Conservation (phyloP, 2,329 filamentous ascomycete genomes). For the Fusarium duplospermum region DNA sequence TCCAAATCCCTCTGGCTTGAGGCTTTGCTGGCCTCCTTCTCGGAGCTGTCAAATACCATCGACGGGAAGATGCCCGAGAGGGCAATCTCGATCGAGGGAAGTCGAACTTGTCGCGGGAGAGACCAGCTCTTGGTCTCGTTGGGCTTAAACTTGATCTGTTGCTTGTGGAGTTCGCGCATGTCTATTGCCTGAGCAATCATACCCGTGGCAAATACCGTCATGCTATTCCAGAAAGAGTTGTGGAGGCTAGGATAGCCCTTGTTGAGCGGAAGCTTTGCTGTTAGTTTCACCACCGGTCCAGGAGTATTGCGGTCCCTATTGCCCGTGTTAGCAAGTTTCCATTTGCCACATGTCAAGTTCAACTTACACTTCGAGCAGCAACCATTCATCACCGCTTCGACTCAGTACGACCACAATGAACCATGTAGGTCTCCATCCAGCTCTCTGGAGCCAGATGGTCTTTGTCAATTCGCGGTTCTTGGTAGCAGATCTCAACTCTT, state of each 20-base stretch:
- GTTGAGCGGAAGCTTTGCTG: slow-evolving; percentile 57
- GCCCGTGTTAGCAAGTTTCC: slow-evolving; percentile 27
- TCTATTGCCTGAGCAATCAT: slow-evolving; percentile 65
- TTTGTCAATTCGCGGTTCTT: slow-evolving; percentile 74
- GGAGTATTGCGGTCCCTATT: slow-evolving; percentile 44
- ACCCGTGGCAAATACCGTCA: slow-evolving; percentile 62
- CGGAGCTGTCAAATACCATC: slow-evolving; percentile 45
- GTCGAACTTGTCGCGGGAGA: slow-evolving; percentile 56
- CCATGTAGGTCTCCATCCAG: slow-evolving; percentile 80
- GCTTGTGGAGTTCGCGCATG: slow-evolving; percentile 59
- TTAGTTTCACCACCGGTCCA: slow-evolving; percentile 45
- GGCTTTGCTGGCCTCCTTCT: slow-evolving; percentile 26
- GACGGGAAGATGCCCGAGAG: slow-evolving; percentile 59
- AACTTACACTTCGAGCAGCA: slow-evolving; percentile 73
- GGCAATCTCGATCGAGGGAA: slow-evolving; percentile 62
- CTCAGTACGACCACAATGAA: slow-evolving; percentile 77
- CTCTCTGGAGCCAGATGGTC: slow-evolving; percentile 75
- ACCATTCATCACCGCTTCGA: slow-evolving; percentile 82
- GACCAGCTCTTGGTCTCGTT: slow-evolving; percentile 52
- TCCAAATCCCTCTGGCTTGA: slow-evolving; percentile 11
- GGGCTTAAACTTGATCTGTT: slow-evolving; percentile 55
- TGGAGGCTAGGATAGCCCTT: slow-evolving; percentile 58
- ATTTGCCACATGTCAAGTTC: background rate
- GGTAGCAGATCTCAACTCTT: slow-evolving; percentile 69
- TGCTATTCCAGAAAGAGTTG: slow-evolving; percentile 63